phyloP scores from a whole-genome alignment of 495 filamentous ascomycete species.

The Bacidia gigantensis region DNA sequence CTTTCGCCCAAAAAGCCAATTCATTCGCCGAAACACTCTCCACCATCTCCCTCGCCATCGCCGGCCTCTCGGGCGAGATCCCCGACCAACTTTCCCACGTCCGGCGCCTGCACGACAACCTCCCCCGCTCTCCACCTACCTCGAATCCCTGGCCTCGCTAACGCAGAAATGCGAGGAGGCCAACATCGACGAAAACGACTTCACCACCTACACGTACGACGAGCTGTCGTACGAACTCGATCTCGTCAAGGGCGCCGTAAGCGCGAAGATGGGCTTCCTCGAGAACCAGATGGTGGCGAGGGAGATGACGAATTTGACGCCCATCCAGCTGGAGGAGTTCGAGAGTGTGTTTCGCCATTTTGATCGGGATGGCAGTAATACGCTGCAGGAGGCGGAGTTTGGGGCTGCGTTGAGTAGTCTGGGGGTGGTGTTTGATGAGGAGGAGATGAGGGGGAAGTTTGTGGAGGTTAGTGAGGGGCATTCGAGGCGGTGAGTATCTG shows the following conservation, averaged over 20 bases:
- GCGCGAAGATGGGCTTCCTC: slow-evolving; percentile 89
- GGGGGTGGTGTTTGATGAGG: slow-evolving; percentile 84
- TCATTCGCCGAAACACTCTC: slow-evolving; percentile 91
- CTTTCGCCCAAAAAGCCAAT: slow-evolving; percentile 92
- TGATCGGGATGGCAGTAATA: slow-evolving; percentile 83
- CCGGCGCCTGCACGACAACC: slow-evolving; percentile 58
- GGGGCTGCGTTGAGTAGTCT: slow-evolving; percentile 85
- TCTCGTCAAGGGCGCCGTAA: slow-evolving; percentile 76
- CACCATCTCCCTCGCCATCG: slow-evolving; percentile 83
- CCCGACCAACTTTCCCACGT: slow-evolving; percentile 87
- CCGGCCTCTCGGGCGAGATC: slow-evolving; percentile 85
- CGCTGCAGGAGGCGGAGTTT: slow-evolving; percentile 87
- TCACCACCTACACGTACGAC: slow-evolving; percentile 94
- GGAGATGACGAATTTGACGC: slow-evolving; percentile 96
- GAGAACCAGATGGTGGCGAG: slow-evolving; percentile 96
- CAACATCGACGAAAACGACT: slow-evolving; percentile 98
- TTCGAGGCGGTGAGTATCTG: neutral
- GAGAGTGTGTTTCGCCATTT: slow-evolving; percentile 97
- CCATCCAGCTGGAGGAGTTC: slow-evolving; percentile 95
- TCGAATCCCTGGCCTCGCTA: slow-evolving; percentile 66
- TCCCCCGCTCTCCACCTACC: slow-evolving; percentile 81
- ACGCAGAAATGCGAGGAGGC: slow-evolving; percentile 86
- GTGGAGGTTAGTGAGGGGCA: slow-evolving; percentile 56
- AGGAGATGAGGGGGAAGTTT: slow-evolving; percentile 92
- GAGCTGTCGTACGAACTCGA: slow-evolving; percentile 89